Base-by-base conservation (phyloP, 768 basidiomycete genomes). In the Rhizopogon roseolus region DNA sequence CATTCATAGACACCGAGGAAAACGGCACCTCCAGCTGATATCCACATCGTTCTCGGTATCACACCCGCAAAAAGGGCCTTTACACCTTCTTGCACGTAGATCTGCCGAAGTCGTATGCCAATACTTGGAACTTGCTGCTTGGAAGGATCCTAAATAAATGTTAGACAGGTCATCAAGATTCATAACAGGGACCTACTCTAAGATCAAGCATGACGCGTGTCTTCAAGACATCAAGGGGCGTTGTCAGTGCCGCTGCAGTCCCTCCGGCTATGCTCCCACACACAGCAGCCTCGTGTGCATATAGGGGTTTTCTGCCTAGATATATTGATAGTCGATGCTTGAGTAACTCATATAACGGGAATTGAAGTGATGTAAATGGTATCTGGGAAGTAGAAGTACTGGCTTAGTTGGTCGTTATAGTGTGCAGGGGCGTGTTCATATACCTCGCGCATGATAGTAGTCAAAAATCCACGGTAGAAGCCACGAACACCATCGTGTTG, bases 1-100 rank as follows among this genome's bases (percentile, higher is more conserved):
- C 84, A 87, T 68, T 99, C 96, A 62, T 98, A 99, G 45, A 93
- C 86, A n/a, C 97, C 97, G 25, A 99, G 77, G 69, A 99, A 99
- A 0, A 98, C 93, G 0, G 95, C 94, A 2, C 97, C 97, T 3
- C 97, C 97, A 2, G 91, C 85, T 2, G 93, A 93, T 64, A 99
- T 98, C 89, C 96, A 98, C 49, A 97, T 66, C 38, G 95, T 98
- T 65, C 97, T 81, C 25, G 96, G 96, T 7, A 95, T 79, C 40
- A 89, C 81, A 10, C 97, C 97, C 5, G 88, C 71, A 64, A 96
- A 98, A 5, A 99, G 74, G 3, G 91, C 91, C 32, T 66, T 72
- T 1, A 73, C n/a, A n/a, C n/a, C n/a, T n/a, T n/a, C n/a, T n/a
- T n/a, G n/a, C n/a, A n/a, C n/a, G n/a, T n/a, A n/a, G n/a, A n/a